A percentile compares a stretch with the other conserved stretches of the same genome.
Evolutionary conservation across 208 protist species (phyloP).

Genomic region (Leishmania martiniquensis): DNA sequence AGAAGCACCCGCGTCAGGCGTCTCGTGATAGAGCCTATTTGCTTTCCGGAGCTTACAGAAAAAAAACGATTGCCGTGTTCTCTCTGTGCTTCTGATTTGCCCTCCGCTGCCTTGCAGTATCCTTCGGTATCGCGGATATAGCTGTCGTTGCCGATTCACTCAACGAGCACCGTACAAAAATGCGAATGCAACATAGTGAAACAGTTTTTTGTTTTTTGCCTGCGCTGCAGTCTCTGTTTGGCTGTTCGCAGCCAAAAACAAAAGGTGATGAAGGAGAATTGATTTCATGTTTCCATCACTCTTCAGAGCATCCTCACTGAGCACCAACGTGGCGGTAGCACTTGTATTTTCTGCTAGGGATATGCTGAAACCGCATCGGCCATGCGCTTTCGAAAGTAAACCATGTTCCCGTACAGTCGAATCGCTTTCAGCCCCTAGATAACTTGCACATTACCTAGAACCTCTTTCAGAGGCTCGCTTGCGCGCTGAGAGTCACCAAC

Average conservation of each 20-base stretch:
- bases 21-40: constrained; percentile 33
- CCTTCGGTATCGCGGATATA: constrained; percentile 39
- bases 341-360: constrained; percentile 30
- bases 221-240: constrained; percentile 36
- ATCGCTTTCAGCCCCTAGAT: constrained; percentile 73
- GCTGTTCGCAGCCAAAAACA: constrained; percentile 52
- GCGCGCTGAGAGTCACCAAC: constrained; percentile 42
- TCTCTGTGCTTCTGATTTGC: constrained; percentile 17
- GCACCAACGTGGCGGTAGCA: constrained; percentile 33
- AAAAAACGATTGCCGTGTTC: constrained; percentile 19
- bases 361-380: constrained; percentile 46
- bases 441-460: constrained; percentile 61
- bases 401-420: constrained; percentile 68
- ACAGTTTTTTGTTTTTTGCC: constrained; percentile 54
- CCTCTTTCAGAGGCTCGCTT: constrained; percentile 45
- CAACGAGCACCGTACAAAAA: constrained; percentile 62
- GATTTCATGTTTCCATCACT: constrained; percentile 37
- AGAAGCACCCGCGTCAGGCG: constrained; percentile 26
- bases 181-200: constrained; percentile 29
- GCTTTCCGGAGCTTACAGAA: constrained; percentile 30
- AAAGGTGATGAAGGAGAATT: constrained; percentile 27
- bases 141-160: constrained; percentile 39
- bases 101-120: constrained; percentile 31
- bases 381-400: constrained; percentile 73
- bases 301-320: constrained; percentile 28